Base-by-base conservation (phyloP, 306 rosid species). In the Begonia loranthoides region DNA sequence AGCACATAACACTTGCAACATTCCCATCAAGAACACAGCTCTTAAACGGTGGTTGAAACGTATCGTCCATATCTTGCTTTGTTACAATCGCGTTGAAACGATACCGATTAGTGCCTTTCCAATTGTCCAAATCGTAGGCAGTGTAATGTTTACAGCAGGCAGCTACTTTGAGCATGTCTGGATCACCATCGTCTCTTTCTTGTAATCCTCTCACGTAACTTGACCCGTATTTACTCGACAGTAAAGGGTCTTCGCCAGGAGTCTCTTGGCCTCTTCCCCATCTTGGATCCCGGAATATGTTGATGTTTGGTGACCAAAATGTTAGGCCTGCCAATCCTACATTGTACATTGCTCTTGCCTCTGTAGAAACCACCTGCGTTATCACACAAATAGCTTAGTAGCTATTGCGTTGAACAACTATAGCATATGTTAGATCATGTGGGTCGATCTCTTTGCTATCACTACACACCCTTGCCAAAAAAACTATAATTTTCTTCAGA, bases 121-220 rank as follows among this genome's bases (percentile, higher is more conserved):
- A 82, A 4, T 74, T 72, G 41, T 86, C 88, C 45, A 86, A 56
- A 51, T 86, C 95, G 66, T 79, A 86, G 33, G 88, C 95, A 41
- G 93, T 83, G 55, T 82, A 86, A 60, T 86, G 95, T 81, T 86
- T 86, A 67, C 93, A 82, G 40, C 95, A 86, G 11, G 81, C 73
- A n/a, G 93, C 82, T n/a, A 86, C 95, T 73, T 86, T 86, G 13
- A 86, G 93, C 76, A 72, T n/a, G n/a, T n/a, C n/a, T n/a, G n/a
- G 75, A 21, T 61, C 78, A 45, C 61, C 67, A 41, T 71, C 84
- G 41, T 61, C 74, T 17, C 21, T 17, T 17, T 17, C 21, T 66
- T 85, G 95, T 10, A 85, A 17, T 12, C 92, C 92, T 43, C 70
- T 77, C n/a, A 85, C 92, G 68, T 81, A 81, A 34, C 65, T 76